Conservation (phyloP, 495 filamentous ascomycete genomes). For the Polyplosphaeria fusca region DNA sequence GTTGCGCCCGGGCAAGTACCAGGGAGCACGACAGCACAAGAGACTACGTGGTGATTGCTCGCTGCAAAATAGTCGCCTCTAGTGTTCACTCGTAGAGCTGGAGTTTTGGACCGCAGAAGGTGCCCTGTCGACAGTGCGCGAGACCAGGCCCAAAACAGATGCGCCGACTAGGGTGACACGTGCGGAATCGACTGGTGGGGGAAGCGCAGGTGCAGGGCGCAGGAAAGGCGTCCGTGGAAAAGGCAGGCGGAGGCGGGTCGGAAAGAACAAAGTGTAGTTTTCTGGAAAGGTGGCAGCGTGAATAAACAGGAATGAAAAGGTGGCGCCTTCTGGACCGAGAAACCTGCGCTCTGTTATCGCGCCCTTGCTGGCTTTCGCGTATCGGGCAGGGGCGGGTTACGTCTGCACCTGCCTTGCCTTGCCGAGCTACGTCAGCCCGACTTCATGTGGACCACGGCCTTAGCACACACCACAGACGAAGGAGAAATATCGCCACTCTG, state of each 20-base stretch:
- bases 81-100: too few species aligned
- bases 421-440: background rate
- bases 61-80: too few species aligned
- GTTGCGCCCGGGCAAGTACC: too few species aligned
- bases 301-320: background rate
- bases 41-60: too few species aligned
- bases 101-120: too few species aligned
- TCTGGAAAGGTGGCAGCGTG: background rate
- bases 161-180: constrained; percentile 15
- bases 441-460: too few species aligned
- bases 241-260: background rate
- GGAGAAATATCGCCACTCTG: too few species aligned
- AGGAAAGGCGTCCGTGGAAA: background rate
- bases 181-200: constrained; percentile 6
- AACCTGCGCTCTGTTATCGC: background rate
- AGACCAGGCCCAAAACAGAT: background rate
- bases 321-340: background rate
- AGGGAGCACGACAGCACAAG: too few species aligned
- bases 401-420: background rate
- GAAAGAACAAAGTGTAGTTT: too few species aligned
- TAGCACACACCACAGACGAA: too few species aligned
- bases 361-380: background rate
- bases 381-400: background rate
- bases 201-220: background rate
- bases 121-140: background rate